Evolutionary conservation across 1,284 basidiomycete species (phyloP), one percentile per base, ranked within the genome.

Genomic region (Marasmius oreades): DNA sequence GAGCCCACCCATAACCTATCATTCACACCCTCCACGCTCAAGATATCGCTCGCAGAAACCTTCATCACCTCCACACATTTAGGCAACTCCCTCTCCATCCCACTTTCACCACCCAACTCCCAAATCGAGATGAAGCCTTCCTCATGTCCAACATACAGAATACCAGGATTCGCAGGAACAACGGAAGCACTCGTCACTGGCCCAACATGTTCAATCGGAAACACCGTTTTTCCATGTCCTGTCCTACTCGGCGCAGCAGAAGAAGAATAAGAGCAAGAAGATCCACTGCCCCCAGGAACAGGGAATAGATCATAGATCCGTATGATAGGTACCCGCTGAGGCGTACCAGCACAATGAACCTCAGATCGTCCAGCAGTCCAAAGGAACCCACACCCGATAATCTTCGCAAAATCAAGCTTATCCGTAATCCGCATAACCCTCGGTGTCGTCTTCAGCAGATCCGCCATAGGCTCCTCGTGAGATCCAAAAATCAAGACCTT

Each of bases 101-200:
- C 39, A 1, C 8, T 12, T 1, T 31, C 52, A 18, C 18, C 48
- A 23, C 72, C 72, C 8, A 81, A 60, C n/a, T 70, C 67, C 93
- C 95, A 98, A 10, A 94, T 74, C 0, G 86, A 88, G 59, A 98
- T 77, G 63, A 80, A 89, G 0, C 96, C 97, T 44, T 91, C 93
- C 69, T 98, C 95, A 65, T 99, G 96, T 0, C 92, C 94, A n/a
- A 99, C 76, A 65, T 88, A 98, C 28, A 93, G 88, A 18, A 75
- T 71, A 1, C 81, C 77, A 0, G 87, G 85, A 10, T 82, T 74
- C 0, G 86, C 79, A 0, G 92, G 88, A 5, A 98, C 72, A 23
- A 92, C 74, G 0, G 94, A 84, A 0, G 89, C 93, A 26, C 86
- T 84, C 0, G 90, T 92, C 12, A 97, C 90, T 0, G 89, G 78